Evolutionary conservation across 2,329 filamentous ascomycete genomes (phyloP).

Genomic region (Exutisphaerella laricina): DNA sequence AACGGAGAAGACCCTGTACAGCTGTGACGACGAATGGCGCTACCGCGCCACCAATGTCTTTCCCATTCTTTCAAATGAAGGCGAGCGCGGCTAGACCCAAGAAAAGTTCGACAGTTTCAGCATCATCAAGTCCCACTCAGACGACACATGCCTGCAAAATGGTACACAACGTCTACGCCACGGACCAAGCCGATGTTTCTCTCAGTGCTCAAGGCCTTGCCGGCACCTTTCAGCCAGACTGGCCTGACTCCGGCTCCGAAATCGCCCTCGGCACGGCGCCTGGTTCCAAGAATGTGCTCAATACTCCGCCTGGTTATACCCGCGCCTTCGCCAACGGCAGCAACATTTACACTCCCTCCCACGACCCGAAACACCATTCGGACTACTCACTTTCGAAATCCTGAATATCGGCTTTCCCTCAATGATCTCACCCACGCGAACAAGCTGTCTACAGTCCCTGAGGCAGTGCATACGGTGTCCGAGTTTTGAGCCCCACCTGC

Average conservation of each 20-base stretch:
- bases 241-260: constrained; percentile 6
- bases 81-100: constrained; percentile 12
- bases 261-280: constrained; percentile 12
- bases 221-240: constrained; percentile 14
- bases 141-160: constrained; percentile 3
- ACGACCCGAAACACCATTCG: neutral
- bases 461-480: no score
- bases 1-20: constrained; percentile 11
- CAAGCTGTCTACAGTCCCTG: no score
- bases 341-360: neutral
- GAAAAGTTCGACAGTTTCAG: constrained; percentile 12
- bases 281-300: constrained; percentile 14
- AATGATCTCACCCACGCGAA: no score
- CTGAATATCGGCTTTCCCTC: no score
- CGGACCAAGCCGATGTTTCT: constrained; percentile 3
- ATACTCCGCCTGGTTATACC: constrained; percentile 9
- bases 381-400: no score
- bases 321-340: constrained; percentile 4
- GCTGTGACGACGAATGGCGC: constrained; percentile 15
- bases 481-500: no score
- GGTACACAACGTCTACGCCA: constrained; percentile 10
- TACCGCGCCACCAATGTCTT: constrained; percentile 17
- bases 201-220: constrained; percentile 8
- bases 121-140: constrained; percentile 9
- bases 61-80: constrained; percentile 9